Percentiles rank a stretch among this genome's conserved stretches.
Conservation (phyloP, 2,329 filamentous ascomycete species). For the Chlorencoelia australis region DNA sequence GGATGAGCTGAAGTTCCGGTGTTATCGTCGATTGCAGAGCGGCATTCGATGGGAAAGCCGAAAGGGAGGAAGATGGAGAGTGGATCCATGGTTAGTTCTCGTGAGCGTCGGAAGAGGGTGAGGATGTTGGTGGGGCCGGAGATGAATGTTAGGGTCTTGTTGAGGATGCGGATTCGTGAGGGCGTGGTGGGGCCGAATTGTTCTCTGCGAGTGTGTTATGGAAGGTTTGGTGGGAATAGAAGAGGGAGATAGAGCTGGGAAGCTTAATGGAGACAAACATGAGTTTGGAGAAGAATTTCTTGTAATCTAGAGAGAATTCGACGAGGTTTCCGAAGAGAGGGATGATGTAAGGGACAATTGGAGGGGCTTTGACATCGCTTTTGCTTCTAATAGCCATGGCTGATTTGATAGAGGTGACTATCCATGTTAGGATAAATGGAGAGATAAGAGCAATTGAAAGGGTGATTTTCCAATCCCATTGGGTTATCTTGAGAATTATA, state of each 20-base stretch:
- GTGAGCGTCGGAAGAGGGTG: constrained; percentile 12
- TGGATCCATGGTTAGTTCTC: constrained; percentile 10
- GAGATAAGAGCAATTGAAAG: not conserved
- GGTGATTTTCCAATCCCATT: constrained; percentile 6
- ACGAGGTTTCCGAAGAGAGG: constrained; percentile 15
- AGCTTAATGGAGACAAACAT: constrained; percentile 2
- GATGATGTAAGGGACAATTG: constrained; percentile 13
- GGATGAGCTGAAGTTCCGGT: constrained; percentile 12
- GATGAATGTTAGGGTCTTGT: constrained; percentile 12
- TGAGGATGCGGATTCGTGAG: constrained; percentile 11
- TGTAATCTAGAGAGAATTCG: constrained; percentile 12
- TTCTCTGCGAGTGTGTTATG: no score
- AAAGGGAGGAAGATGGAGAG: constrained; percentile 10
- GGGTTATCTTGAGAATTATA: no score
- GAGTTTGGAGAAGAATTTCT: constrained; percentile 7
- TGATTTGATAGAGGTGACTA: constrained; percentile 7
- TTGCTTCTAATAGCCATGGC: constrained; percentile 2
- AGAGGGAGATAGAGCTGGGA: not conserved
- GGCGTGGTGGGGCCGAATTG: constrained; percentile 11
- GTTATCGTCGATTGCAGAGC: constrained; percentile 9
- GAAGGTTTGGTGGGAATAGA: not conserved
- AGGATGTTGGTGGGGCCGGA: constrained; percentile 13
- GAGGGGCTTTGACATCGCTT: constrained; percentile 7
- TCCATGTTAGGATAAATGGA: constrained; percentile 4
- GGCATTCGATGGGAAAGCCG: constrained; percentile 7